These are phyloP conservation scores for Debaryomyces tyrocola DNA, from an alignment of 805 yeast genomes.

Conservation along the genomic window DNA sequence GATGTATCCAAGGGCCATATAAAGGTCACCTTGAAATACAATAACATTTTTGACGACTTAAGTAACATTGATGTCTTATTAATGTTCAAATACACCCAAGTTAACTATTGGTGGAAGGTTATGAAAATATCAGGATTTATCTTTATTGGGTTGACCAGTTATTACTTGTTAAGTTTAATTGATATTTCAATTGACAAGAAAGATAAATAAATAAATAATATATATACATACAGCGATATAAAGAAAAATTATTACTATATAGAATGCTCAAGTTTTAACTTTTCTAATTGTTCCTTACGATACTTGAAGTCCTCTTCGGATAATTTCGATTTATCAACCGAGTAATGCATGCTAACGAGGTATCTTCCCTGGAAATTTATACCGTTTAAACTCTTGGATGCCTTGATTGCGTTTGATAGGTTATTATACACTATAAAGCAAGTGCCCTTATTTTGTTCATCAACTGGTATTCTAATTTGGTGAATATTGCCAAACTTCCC, in stretches of 20 bases:
- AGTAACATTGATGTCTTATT: constrained; percentile 55
- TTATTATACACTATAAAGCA: constrained; percentile 56
- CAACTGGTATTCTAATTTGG: constrained; percentile 47
- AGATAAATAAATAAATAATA: constrained; percentile 1
- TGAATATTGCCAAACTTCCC: constrained; percentile 56
- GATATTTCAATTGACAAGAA: constrained; percentile 27
- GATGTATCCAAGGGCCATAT: constrained; percentile 80
- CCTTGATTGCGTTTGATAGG: constrained; percentile 46
- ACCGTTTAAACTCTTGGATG: constrained; percentile 58
- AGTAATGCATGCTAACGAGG: constrained; percentile 50
- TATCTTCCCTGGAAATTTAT: constrained; percentile 60
- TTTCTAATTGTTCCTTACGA: constrained; percentile 27
- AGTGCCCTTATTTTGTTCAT: constrained; percentile 41
- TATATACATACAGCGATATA: constrained; percentile 2
- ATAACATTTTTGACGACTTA: constrained; percentile 70
- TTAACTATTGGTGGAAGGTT: constrained; percentile 64
- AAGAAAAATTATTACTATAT: constrained; percentile 1
- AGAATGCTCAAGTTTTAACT: constrained; percentile 13
- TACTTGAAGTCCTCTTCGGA: constrained; percentile 23
- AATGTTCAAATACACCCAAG: constrained; percentile 58
- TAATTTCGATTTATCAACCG: constrained; percentile 39
- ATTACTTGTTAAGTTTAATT: constrained; percentile 43
- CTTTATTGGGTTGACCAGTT: constrained; percentile 57
- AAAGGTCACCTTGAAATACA: constrained; percentile 58
- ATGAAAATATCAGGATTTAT: constrained; percentile 60